Evolutionary conservation across 2,329 filamentous ascomycete genomes (phyloP).

Genomic region (Verticillium nubilum): DNA sequence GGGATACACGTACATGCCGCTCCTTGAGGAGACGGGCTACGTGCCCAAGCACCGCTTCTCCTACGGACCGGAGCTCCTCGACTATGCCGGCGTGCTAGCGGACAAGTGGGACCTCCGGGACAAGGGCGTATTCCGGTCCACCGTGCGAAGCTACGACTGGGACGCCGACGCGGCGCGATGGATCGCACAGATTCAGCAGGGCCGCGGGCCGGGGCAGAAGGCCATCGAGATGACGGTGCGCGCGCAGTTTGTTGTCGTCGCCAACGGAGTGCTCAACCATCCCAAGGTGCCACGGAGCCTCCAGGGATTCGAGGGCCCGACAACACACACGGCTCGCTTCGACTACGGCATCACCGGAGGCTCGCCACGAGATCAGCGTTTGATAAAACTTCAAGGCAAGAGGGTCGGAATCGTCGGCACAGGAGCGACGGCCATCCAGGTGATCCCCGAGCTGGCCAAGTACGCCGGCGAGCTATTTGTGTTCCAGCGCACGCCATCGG

Average conservation of each 20-base stretch:
- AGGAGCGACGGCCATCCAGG: conserved; percentile 42
- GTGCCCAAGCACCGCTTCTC: conserved; percentile 47
- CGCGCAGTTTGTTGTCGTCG: conserved; percentile 32
- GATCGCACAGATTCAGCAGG: conserved; percentile 15
- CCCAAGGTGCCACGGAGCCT: conserved; percentile 38
- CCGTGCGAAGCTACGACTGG: conserved; percentile 37
- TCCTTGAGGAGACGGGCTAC: conserved; percentile 55
- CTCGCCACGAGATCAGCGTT: conserved; percentile 27
- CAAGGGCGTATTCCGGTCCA: conserved; percentile 33
- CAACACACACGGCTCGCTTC: conserved; percentile 43
- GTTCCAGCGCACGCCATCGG: conserved; percentile 50
- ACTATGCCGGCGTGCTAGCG: conserved; percentile 35
- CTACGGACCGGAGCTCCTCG: conserved; percentile 34
- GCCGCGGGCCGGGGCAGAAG: conserved; percentile 18
- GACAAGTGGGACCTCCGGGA: conserved; percentile 32
- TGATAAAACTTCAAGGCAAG: conserved; percentile 39
- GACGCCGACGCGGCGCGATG: conserved; percentile 27
- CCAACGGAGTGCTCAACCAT: conserved; percentile 30
- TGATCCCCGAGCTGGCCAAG: conserved; percentile 36
- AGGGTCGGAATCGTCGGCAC: conserved; percentile 44
- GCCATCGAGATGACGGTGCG: conserved; percentile 23
- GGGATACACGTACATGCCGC: conserved; percentile 52
- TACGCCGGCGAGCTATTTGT: conserved; percentile 46
- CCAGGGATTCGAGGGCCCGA: conserved; percentile 31
- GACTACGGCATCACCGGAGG: conserved; percentile 38